Evolutionary conservation across 2,329 filamentous ascomycete species (phyloP), one percentile per base, ranked within the genome.

Genomic region (Epicoccum nigrum): DNA sequence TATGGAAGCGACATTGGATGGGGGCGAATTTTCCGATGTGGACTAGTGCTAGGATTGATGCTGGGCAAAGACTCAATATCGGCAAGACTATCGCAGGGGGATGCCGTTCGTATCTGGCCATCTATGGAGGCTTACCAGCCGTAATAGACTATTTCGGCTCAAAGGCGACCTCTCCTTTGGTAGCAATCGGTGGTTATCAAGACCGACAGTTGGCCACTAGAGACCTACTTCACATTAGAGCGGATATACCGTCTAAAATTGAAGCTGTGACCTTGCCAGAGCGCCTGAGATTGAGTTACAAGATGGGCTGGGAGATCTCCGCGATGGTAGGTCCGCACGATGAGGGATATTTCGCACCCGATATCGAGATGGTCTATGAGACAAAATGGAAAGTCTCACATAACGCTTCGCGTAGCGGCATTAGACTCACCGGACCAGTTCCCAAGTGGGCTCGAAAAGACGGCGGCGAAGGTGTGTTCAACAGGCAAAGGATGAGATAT

Each of bases 401-500:
- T 58, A 86, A 87, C 51, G 79, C 82, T 1, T 82, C 81, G 11
- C 75, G 85, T 49, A 83, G 79, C 32, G 85, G 83, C 0, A 82
- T 87, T 20, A 78, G 85, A 6, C 74, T 88, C 0, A 68, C 84
- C 1, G 85, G 85, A 0, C 83, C 84, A 0, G 77, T 79, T 0
- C 82, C 83, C 0, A 77, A 80, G 55, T 88, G 82, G 80, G 81
- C 83, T 12, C 74, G 85, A 6, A 66, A 77, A 25, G 79, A 83
- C 56, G 85, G 85, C 9, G 85, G 84, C 0, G 84, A 86, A 54
- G 85, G n/a, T n/a, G n/a, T n/a, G n/a, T n/a, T n/a, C n/a, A n/a
- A n/a, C n/a, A n/a, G n/a, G n/a, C n/a, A n/a, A n/a, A n/a, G n/a
- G n/a, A n/a, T n/a, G n/a, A n/a, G n/a, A n/a, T n/a, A n/a, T n/a